Percentiles rank a stretch among this genome's conserved stretches.
Evolutionary conservation across 306 rosid species (phyloP).

Genomic region (Abrus precatorius): DNA sequence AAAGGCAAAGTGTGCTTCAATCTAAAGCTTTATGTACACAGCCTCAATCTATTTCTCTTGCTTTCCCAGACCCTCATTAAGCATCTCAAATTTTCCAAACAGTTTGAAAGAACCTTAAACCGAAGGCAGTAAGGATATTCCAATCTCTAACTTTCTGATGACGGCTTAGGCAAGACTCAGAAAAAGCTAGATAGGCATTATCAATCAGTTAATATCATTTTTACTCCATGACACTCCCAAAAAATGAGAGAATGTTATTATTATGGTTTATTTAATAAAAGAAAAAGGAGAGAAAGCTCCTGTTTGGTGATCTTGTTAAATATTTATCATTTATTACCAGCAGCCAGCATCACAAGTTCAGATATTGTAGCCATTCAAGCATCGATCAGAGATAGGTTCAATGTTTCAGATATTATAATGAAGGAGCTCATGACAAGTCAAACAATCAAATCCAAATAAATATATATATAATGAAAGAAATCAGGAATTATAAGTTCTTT

Average conservation of each 20-base stretch:
- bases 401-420: not conserved
- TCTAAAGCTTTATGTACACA: not conserved
- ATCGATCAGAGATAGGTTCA: conserved; percentile 3
- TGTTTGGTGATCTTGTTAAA: not conserved
- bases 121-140: not conserved
- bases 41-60: not conserved
- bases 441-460: conserved; percentile 24
- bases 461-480: not conserved
- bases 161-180: not conserved
- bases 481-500: not conserved
- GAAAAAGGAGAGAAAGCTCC: not conserved
- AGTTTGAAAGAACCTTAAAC: conserved; percentile 7
- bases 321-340: not conserved
- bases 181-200: not conserved
- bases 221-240: too few relatives aligned
- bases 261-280: too few relatives aligned
- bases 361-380: not conserved
- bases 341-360: not conserved
- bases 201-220: too few relatives aligned
- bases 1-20: not conserved
- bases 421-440: conserved; percentile 16
- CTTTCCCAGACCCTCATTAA: not conserved
- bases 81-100: not conserved
- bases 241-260: too few relatives aligned
- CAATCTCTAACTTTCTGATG: not conserved